Evolutionary conservation across 2,329 filamentous ascomycete genomes (phyloP), one percentile per base, ranked within the genome.

Genomic region (Cercospora sesami): DNA sequence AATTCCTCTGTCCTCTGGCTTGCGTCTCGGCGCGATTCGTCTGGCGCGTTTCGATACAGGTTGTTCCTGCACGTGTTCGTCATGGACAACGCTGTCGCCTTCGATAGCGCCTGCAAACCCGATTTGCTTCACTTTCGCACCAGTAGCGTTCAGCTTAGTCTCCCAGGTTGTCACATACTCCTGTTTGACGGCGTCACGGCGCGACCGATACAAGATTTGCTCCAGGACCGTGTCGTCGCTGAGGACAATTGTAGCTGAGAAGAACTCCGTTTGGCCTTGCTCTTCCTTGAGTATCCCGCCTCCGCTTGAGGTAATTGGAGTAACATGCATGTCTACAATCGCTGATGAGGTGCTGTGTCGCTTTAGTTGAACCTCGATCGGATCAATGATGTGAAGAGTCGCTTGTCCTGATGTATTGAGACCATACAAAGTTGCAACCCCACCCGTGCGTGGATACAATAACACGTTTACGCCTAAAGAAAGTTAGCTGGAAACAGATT

Each of bases 371-470:
- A 59, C 28, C 28, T 33, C 55, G n/a, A 59, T 59, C 16, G 55
- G 55, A 14, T 59, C 55, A 9, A 33, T 23, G 55, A 59, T 14
- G 31, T 18, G 16, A 59, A 59, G 30, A 18, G 4, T 12, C 55
- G 8, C 28, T 59, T 36, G 18, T 59, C 12, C 55, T 18, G 55
- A 33, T 18, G 28, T 36, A 6, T 36, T 28, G 55, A 59, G 18
- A 36, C 28, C 31, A 48, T 62, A 62, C 8, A 45, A 14, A 30
- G 30, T 36, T 14, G 42, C 57, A 42, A 58, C 36, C 10, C 51
- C 42, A 30, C 21, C 45, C 12, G 23, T 51, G 3, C n/a, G 45
- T 6, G 68, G 59, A 75, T 64, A 6, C 66, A 72, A 26, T 7
- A 63, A 33, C 14, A 67, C 14, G 33, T 28, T 55, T 10, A 26